These are phyloP conservation scores for Massarina eburnea DNA, from an alignment of 2,329 filamentous ascomycete genomes.

Conservation along the genomic window DNA sequence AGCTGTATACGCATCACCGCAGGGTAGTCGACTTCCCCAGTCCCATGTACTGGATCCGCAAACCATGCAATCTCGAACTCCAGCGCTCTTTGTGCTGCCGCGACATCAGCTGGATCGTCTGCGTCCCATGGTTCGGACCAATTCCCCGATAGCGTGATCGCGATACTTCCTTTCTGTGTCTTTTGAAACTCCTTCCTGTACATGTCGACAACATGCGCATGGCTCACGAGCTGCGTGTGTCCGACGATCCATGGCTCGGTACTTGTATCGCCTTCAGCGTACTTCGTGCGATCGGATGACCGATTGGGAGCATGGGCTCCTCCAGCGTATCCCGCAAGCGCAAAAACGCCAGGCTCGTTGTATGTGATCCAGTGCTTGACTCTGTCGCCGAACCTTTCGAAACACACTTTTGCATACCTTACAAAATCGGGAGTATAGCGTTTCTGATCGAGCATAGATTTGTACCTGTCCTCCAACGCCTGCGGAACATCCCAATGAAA, in stretches of 20 bases:
- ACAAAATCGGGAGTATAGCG: slow-evolving; percentile 84
- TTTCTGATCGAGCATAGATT: slow-evolving; percentile 74
- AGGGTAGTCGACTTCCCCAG: slow-evolving; percentile 76
- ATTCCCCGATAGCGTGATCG: slow-evolving; percentile 85
- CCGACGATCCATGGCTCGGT: slow-evolving; percentile 82
- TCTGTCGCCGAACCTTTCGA: slow-evolving; percentile 69
- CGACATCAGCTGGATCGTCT: slow-evolving; percentile 71
- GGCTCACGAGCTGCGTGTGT: slow-evolving; percentile 77
- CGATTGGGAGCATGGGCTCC: slow-evolving; percentile 80
- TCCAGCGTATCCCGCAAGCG: slow-evolving; percentile 75
- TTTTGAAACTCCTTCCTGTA: slow-evolving; percentile 82
- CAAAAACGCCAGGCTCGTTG: slow-evolving; percentile 86
- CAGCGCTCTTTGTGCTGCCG: slow-evolving; percentile 76
- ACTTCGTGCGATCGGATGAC: slow-evolving; percentile 71
- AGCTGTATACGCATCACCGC: slow-evolving; percentile 81
- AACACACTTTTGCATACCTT: slow-evolving; percentile 74
- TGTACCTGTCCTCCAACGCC: slow-evolving; percentile 76
- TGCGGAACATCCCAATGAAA: slow-evolving; percentile 89
- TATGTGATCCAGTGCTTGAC: slow-evolving; percentile 90
- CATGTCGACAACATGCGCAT: slow-evolving; percentile 76
- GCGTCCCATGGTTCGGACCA: slow-evolving; percentile 82
- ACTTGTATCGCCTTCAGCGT: slow-evolving; percentile 68
- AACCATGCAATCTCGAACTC: slow-evolving; percentile 90
- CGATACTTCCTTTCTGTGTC: slow-evolving; percentile 72
- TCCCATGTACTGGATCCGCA: slow-evolving; percentile 83